Base-by-base conservation (phyloP, 1,284 basidiomycete genomes). In the Puccinia sorghi region DNA sequence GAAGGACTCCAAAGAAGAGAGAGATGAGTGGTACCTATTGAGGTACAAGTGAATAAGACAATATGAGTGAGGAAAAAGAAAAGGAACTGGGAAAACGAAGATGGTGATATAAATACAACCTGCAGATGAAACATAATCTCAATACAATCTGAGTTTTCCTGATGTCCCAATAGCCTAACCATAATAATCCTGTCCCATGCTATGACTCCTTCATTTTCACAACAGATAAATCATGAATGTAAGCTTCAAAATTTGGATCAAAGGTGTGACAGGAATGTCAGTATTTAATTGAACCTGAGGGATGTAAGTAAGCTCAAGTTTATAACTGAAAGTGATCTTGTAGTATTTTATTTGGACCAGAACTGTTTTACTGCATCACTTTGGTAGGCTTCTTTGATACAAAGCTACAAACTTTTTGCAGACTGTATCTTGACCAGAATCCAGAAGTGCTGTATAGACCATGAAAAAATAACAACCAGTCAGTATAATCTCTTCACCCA, bases 301-400 rank as follows among this genome's bases (percentile, higher is more conserved):
- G 46, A 15, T 8, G 5, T 8, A 7, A 48, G 4, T 15, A 39
- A 22, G 50, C 73, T 54, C 9, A 32, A 32, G 32, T 32, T 32
- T 32, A 32, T 32, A 32, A 32, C 32, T 32, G 32, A 75, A 61
- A 77, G 27, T 77, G 63, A 22, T 57, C 41, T 69, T 77, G 74
- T 3, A 54, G 63, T 12, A 8, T 5, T 17, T 52, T 37, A 41
- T 69, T 67, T 17, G 74, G 74, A 25, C 74, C 74, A 22, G 63
- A 37, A 6, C 32, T 52, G 37, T 69, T 32, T 54, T 69, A 77
- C 25, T 17, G 20, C 6, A 67, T 37, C 3, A 37, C 2, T n/a
- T 77, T 32, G 6, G 39, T 11, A 7, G 57, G 25, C 4, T 50
- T n/a, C n/a, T 66, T 32, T 1, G 73, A 75, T 27, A 11, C 32